Percentiles rank a stretch among this genome's conserved stretches.
Conservation (phyloP, 2,329 filamentous ascomycete genomes). For the Phyllosticta citribraziliensis region DNA sequence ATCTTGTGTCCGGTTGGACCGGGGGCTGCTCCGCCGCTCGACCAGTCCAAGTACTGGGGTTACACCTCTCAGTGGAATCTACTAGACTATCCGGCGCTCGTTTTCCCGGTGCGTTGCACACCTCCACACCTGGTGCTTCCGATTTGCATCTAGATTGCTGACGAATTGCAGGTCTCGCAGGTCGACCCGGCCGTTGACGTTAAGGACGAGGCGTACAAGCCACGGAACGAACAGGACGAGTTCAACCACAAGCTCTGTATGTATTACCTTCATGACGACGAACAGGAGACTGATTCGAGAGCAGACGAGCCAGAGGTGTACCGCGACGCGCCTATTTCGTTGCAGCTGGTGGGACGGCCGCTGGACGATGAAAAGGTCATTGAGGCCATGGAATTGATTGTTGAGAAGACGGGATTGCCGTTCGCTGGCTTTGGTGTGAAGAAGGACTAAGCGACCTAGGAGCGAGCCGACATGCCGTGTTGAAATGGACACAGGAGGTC, state of each 20-base stretch:
- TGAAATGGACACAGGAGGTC: not conserved
- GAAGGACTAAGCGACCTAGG: not conserved
- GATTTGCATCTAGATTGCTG: not conserved
- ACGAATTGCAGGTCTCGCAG: slow-evolving; percentile 14
- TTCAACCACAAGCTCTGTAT: slow-evolving; percentile 40
- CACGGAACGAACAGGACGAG: slow-evolving; percentile 38
- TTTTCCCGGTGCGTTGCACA: slow-evolving; percentile 45
- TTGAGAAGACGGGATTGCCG: slow-evolving; percentile 19
- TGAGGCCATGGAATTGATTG: slow-evolving; percentile 28
- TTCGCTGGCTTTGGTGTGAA: slow-evolving; percentile 13
- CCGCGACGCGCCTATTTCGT: slow-evolving; percentile 39
- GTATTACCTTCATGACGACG: slow-evolving; percentile 9
- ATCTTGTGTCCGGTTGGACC: slow-evolving; percentile 52
- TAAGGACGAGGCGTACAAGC: slow-evolving; percentile 26
- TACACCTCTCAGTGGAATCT: slow-evolving; percentile 62
- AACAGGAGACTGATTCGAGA: not conserved
- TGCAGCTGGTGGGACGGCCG: slow-evolving; percentile 45
- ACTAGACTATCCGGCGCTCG: slow-evolving; percentile 53
- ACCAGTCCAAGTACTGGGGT: slow-evolving; percentile 49
- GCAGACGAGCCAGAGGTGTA: slow-evolving; percentile 37
- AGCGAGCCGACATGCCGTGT: not conserved
- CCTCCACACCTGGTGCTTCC: not conserved
- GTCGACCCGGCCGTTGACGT: slow-evolving; percentile 35
- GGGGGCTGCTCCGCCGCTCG: slow-evolving; percentile 43
- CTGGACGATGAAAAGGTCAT: slow-evolving; percentile 47